A percentile compares a stretch with the other conserved stretches of the same genome.
Evolutionary conservation across 192 early-diverging fungal genomes (phyloP).

Genomic region (Gryganskiella cystojenkinii): DNA sequence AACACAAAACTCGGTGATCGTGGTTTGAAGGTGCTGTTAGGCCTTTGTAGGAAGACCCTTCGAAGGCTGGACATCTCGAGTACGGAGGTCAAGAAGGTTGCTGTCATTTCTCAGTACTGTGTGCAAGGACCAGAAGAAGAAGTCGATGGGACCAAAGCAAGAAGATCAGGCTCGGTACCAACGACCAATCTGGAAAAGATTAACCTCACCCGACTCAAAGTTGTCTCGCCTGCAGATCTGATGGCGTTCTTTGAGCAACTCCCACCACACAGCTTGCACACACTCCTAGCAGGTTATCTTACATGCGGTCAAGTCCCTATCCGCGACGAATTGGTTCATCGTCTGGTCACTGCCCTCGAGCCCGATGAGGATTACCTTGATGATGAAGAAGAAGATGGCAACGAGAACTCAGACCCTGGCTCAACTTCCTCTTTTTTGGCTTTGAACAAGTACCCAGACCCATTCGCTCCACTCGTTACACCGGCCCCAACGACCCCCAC

Average conservation of each 20-base stretch:
- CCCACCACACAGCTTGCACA: slow-evolving; percentile 31
- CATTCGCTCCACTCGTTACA: neutral
- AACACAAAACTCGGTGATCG: slow-evolving; percentile 38
- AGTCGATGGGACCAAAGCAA: too few relatives aligned
- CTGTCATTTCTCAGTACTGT: slow-evolving; percentile 20
- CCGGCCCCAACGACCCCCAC: neutral
- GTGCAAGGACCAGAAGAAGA: slow-evolving; percentile 8
- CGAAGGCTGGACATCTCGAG: slow-evolving; percentile 29
- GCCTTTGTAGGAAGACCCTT: slow-evolving; percentile 23
- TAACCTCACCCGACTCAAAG: slow-evolving; percentile 34
- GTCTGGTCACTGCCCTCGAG: slow-evolving; percentile 7
- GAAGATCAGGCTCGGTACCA: too few relatives aligned
- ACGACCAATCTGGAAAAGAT: slow-evolving; percentile 30
- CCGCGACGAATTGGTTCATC: slow-evolving; percentile 13
- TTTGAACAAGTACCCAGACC: neutral
- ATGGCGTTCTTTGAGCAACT: slow-evolving; percentile 9
- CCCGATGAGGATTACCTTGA: neutral
- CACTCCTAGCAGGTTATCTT: slow-evolving; percentile 30
- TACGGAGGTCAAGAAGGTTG: slow-evolving; percentile 13
- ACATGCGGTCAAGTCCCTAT: slow-evolving; percentile 20
- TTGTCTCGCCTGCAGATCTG: slow-evolving; percentile 14
- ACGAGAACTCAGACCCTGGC: too few relatives aligned
- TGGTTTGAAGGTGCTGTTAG: slow-evolving; percentile 25
- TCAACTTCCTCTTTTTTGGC: neutral
- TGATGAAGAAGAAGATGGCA: neutral